Evolutionary conservation across 1,284 basidiomycete genomes (phyloP).

Genomic region (Puccinia polysora): DNA sequence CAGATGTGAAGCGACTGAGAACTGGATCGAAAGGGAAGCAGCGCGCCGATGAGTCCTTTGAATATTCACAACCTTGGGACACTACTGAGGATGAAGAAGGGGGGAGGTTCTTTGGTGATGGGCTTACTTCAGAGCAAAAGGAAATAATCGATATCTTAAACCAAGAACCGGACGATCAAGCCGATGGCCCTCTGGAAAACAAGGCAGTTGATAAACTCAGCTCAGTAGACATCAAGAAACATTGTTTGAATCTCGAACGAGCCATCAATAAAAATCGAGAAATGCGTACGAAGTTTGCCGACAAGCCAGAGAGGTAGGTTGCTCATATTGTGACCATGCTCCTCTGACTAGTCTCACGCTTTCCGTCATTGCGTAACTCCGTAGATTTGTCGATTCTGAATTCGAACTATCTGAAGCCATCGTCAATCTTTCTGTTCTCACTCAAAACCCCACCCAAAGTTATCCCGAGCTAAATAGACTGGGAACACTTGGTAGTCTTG

Average conservation of each 20-base stretch:
- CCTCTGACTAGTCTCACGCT: not conserved
- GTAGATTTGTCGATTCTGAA: conserved; percentile 96
- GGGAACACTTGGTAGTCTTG: conserved; percentile 65
- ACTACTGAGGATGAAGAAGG: conserved; percentile 34
- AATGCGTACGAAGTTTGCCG: conserved; percentile 60
- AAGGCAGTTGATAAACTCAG: conserved; percentile 61
- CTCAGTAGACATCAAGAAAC: conserved; percentile 66
- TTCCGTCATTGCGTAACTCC: not conserved
- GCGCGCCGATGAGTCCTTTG: conserved; percentile 19
- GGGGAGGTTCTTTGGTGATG: conserved; percentile 40
- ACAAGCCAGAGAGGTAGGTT: conserved; percentile 50
- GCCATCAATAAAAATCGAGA: conserved; percentile 89
- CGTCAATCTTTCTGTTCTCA: conserved; percentile 74
- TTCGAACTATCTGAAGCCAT: conserved; percentile 83
- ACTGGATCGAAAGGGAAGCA: conserved; percentile 32
- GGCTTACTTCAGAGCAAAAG: conserved; percentile 28
- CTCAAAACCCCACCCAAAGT: conserved; percentile 73
- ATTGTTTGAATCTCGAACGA: conserved; percentile 76
- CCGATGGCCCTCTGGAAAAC: conserved; percentile 9
- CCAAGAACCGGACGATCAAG: conserved; percentile 8
- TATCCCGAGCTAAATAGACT: conserved; percentile 84
- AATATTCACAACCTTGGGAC: conserved; percentile 17
- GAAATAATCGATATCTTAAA: conserved; percentile 41
- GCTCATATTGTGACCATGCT: not conserved
- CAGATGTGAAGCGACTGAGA: conserved; percentile 18